Percentiles rank a stretch among this genome's conserved stretches.
Evolutionary conservation across 352 stramenopile genomes (phyloP).

Genomic region (Phytopythium ostracodes): DNA sequence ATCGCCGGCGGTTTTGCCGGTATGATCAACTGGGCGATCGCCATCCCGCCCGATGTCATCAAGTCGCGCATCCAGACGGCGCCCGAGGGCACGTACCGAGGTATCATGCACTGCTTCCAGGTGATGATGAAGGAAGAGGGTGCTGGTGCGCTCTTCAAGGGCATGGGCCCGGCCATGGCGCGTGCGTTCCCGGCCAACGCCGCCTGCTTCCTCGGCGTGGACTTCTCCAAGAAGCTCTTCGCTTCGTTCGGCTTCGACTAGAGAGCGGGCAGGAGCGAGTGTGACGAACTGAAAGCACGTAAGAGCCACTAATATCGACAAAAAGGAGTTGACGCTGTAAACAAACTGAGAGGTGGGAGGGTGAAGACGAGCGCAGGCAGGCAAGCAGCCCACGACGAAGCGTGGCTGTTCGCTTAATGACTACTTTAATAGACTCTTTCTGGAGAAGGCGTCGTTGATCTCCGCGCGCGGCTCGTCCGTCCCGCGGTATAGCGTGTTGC

Average conservation of each 20-base stretch:
- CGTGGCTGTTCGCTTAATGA: background rate
- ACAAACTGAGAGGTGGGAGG: background rate
- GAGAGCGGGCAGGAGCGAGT: conserved; percentile 1
- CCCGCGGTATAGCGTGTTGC: conserved; percentile 80
- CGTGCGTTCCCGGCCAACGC: conserved; percentile 95
- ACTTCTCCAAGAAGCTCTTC: conserved; percentile 87
- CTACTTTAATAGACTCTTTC: conserved; percentile 68
- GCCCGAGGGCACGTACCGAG: conserved; percentile 92
- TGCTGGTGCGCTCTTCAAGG: conserved; percentile 90
- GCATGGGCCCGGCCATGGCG: conserved; percentile 92
- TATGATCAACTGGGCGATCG: conserved; percentile 94
- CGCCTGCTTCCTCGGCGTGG: conserved; percentile 92
- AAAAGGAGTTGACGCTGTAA: background rate
- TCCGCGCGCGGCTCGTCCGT: conserved; percentile 80
- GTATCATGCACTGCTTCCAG: conserved; percentile 89
- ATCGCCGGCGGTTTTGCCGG: conserved; percentile 92
- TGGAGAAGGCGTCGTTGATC: conserved; percentile 81
- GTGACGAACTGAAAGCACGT: background rate
- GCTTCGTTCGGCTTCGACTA: conserved; percentile 76
- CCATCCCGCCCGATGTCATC: conserved; percentile 95
- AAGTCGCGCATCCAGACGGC: conserved; percentile 97
- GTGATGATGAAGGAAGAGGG: conserved; percentile 95
- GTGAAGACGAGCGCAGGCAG: too few species aligned
- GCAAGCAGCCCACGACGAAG: too few species aligned
- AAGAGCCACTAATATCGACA: background rate